Evolutionary conservation across 2,329 filamentous ascomycete species (phyloP).

Genomic region (Cytospora mali): DNA sequence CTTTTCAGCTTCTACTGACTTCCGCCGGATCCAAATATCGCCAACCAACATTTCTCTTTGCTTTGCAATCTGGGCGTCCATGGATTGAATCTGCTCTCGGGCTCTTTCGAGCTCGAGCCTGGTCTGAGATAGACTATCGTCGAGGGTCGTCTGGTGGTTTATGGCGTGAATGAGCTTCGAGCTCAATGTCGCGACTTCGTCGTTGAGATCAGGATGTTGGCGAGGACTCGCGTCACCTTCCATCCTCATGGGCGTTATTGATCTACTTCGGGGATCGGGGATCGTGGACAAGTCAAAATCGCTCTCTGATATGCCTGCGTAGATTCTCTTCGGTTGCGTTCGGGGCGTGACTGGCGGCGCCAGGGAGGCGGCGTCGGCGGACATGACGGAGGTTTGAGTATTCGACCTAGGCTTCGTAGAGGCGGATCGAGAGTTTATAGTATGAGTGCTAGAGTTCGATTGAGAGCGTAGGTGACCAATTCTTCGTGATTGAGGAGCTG

Average conservation of each 20-base stretch:
- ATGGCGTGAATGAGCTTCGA: slow-evolving; percentile 97
- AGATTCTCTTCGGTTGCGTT: slow-evolving; percentile 29
- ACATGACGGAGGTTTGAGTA: slow-evolving; percentile 43
- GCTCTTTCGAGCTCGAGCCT: slow-evolving; percentile 81
- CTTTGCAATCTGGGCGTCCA: slow-evolving; percentile 68
- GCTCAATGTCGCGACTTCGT: slow-evolving; percentile 86
- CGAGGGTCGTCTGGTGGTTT: slow-evolving; percentile 90
- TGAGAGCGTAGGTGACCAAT: slow-evolving; percentile 55
- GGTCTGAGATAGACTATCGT: slow-evolving; percentile 82
- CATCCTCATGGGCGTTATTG: slow-evolving; percentile 49
- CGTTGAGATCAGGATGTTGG: slow-evolving; percentile 59
- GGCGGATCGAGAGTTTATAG: slow-evolving; percentile 40
- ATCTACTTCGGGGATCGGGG: slow-evolving; percentile 63
- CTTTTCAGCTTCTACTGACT: slow-evolving; percentile 74
- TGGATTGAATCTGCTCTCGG: slow-evolving; percentile 64
- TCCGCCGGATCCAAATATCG: slow-evolving; percentile 75
- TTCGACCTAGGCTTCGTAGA: slow-evolving; percentile 44
- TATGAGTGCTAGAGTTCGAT: slow-evolving; percentile 52
- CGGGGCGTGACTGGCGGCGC: slow-evolving; percentile 26
- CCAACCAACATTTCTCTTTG: slow-evolving; percentile 73
- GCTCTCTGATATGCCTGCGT: slow-evolving; percentile 48
- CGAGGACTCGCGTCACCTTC: slow-evolving; percentile 38
- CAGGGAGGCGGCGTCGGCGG: slow-evolving; percentile 33
- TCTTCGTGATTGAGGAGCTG: slow-evolving; percentile 36
- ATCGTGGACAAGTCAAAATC: slow-evolving; percentile 69